Base-by-base conservation (phyloP, 768 basidiomycete species). In the Rubroboletus satanas region DNA sequence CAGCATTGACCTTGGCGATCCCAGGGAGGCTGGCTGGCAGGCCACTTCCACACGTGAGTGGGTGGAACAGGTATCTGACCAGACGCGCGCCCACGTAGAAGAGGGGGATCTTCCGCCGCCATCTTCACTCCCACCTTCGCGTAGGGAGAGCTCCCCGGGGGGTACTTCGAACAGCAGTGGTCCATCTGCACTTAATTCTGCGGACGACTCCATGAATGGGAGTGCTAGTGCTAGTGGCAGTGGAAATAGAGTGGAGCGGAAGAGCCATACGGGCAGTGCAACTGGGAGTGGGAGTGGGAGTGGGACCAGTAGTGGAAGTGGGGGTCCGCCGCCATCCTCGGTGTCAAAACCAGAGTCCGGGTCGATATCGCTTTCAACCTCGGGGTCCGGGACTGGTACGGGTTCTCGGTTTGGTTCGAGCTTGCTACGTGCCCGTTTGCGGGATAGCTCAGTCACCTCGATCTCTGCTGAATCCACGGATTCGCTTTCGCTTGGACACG, bases 41-140 rank as follows among this genome's bases (percentile, higher is more conserved):
- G 47, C 61, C 26, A 60, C 62, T 26, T 62, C 70, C 29, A 81
- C 79, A 15, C 71, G 73, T 49, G 70, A 73, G 52, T 82, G 81
- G 81, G 79, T 74, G 14, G 75, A 80, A 59, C 71, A 71, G 48
- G 71, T 75, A 8, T 67, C 65, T 8, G 69, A 74, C 48, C 68
- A 73, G 56, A 71, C 70, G 3, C 59, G 62, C 36, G 49, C 36
- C 17, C 53, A 31, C 14, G 32, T 14, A 26, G 58, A 45, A 48
- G 59, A 50, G 15, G 50, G 33, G 6, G 32, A 49, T 28, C 47
- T 33, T 46, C 51, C 52, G 4, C 58, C 46, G 15, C 48, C 41
- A 7, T 49, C 53, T 26, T 51, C 51, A 11, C 49, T 53, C 23
- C 59, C 55, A 37, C 23, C 43, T 39, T 32, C 53, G 36, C 51